Evolutionary conservation across 2,329 filamentous ascomycete species (phyloP).

Genomic region (Paracoccidioides brasiliensis): DNA sequence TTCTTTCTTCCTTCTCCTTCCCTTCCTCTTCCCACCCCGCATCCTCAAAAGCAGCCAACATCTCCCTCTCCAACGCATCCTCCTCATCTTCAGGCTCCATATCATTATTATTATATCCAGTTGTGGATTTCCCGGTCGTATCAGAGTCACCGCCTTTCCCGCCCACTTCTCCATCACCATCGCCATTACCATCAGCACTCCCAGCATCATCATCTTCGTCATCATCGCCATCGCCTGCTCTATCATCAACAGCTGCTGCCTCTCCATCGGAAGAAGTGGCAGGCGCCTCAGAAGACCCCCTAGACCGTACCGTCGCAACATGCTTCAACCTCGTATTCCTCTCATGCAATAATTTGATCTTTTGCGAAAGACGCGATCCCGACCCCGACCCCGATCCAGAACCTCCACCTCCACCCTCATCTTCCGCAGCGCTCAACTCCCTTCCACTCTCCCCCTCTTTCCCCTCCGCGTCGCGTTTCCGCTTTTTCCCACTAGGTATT

Average conservation of each 20-base stretch:
- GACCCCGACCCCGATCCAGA: too few species aligned
- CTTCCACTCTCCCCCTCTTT: slow-evolving; percentile 15
- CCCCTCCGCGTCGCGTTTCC: slow-evolving; percentile 23
- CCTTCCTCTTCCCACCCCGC: slow-evolving; percentile 24
- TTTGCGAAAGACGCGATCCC: slow-evolving; percentile 24
- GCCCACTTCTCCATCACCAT: slow-evolving; percentile 26
- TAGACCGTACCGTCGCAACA: slow-evolving; percentile 20
- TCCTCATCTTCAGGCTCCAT: slow-evolving; percentile 23
- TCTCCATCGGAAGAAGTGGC: too few species aligned
- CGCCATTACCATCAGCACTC: slow-evolving; percentile 37
- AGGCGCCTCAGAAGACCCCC: slow-evolving; percentile 7
- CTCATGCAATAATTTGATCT: slow-evolving; percentile 31
- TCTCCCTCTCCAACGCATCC: slow-evolving; percentile 39
- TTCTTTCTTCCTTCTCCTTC: slow-evolving; percentile 22
- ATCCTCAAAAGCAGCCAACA: slow-evolving; percentile 47
- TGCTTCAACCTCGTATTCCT: slow-evolving; percentile 27
- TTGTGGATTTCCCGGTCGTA: not conserved
- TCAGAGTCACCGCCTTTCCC: slow-evolving; percentile 16
- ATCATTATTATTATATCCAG: slow-evolving; percentile 3
- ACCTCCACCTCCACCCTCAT: slow-evolving; percentile 10
- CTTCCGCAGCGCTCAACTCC: slow-evolving; percentile 25
- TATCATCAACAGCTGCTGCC: too few species aligned
- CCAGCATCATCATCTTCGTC: slow-evolving; percentile 36
- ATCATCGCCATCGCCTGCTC: too few species aligned
- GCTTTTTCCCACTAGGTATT: slow-evolving; percentile 19